These are phyloP conservation scores for Lentinula novae-zelandiae DNA, from an alignment of 1,284 basidiomycete genomes.

Conservation along the genomic window DNA sequence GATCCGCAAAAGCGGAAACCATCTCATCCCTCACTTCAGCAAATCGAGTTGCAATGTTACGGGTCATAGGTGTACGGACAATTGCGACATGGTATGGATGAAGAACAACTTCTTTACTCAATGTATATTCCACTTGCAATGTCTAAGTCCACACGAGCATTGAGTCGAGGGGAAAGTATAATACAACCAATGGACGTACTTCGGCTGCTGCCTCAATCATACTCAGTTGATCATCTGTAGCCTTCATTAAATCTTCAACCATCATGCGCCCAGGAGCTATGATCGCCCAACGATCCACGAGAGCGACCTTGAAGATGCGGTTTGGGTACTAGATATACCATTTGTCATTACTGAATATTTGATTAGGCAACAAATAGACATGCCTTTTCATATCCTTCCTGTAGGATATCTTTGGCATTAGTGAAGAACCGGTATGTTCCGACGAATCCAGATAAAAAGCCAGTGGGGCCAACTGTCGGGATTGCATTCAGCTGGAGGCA, in stretches of 20 bases:
- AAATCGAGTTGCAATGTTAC: slow-evolving; percentile 32
- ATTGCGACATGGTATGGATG: slow-evolving; percentile 15
- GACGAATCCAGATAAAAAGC: slow-evolving; percentile 6
- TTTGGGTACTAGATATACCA: slow-evolving; percentile 7
- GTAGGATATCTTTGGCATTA: slow-evolving; percentile 10
- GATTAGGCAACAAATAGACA: background rate
- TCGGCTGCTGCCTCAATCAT: slow-evolving; percentile 23
- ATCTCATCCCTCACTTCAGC: slow-evolving; percentile 36
- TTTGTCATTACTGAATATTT: background rate
- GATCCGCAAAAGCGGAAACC: slow-evolving; percentile 17
- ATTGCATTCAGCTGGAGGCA: slow-evolving; percentile 8
- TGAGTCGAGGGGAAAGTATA: slow-evolving; percentile 16
- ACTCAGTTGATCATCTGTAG: slow-evolving; percentile 28
- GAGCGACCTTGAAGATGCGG: slow-evolving; percentile 27
- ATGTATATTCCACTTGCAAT: slow-evolving; percentile 10
- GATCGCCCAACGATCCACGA: slow-evolving; percentile 25
- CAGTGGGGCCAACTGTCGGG: slow-evolving; percentile 11
- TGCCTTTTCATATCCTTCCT: slow-evolving; percentile 14
- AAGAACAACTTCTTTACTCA: slow-evolving; percentile 14
- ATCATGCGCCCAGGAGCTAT: slow-evolving; percentile 25
- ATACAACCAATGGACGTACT: slow-evolving; percentile 14
- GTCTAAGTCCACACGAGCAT: slow-evolving; percentile 1
- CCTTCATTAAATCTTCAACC: slow-evolving; percentile 30
- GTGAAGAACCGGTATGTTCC: slow-evolving; percentile 5
- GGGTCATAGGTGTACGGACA: slow-evolving; percentile 29